Evolutionary conservation across 768 basidiomycete species (phyloP), one percentile per base, ranked within the genome.

Genomic region (Calocybe indica): DNA sequence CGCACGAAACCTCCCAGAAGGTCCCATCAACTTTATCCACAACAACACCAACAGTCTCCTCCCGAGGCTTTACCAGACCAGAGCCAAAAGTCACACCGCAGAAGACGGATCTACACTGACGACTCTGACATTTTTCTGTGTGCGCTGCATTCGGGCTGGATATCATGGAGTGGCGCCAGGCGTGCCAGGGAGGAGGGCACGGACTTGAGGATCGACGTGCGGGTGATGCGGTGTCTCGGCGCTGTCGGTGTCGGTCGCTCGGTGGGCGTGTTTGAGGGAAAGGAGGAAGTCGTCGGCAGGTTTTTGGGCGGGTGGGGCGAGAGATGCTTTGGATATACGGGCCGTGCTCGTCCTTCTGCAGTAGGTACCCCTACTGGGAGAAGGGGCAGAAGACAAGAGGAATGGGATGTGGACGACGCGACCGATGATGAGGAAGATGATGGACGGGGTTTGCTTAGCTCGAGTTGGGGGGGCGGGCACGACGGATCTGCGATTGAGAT

Each of bases 401-500:
- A 65, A 15, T 67, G 62, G 33, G 62, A 57, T 14, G 57, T 58
- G 43, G 56, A 54, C 22, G 57, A 55, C 12, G 42, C 45, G 15
- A 52, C 52, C 28, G 61, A 53, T 37, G 62, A 64, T 54, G 55
- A 67, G 6, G 74, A 75, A 35, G 79, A 84, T 50, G 83, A 85
- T 55, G 82, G 82, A 28, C 63, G 82, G 40, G 69, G 73, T 7
- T 63, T 85, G 54, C 67, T 74, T n/a, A 85, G 83, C 61, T 82
- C 78, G 7, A 78, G 78, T 0, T 88, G 87, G 88, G 85, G 86
- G n/a, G 79, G 76, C 53, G 80, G 82, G 2, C 88, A 88, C 52
- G 86, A 88, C 51, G 88, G 87, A 22, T 80, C 82, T 55, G 85
- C 82, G 22, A 74, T 88, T 55, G 88, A 88, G 67, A 75, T 89